A percentile compares a stretch with the other conserved stretches of the same genome.
These are phyloP conservation scores for Raphanus sativus DNA, from an alignment of 345 rosid genomes.

Conservation along the genomic window DNA sequence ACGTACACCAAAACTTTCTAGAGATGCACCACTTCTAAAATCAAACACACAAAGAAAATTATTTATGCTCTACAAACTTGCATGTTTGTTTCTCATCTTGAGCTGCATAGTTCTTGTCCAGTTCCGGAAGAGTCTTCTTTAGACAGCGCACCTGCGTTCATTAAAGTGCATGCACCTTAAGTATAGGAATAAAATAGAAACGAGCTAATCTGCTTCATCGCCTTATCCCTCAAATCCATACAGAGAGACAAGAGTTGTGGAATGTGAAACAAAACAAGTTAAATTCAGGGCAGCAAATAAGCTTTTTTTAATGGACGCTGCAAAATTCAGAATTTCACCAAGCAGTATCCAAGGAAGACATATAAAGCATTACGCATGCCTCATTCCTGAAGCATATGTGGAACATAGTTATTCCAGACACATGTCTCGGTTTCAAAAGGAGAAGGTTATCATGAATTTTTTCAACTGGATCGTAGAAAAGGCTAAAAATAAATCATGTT, in stretches of 20 bases:
- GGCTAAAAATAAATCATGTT: background rate
- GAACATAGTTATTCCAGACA: slow-evolving; percentile 9
- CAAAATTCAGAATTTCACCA: background rate
- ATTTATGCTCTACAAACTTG: slow-evolving; percentile 34
- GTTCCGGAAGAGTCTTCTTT: slow-evolving; percentile 49
- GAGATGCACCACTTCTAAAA: background rate
- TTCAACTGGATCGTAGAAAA: background rate
- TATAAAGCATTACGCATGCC: background rate
- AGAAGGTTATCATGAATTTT: background rate
- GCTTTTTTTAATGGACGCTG: background rate
- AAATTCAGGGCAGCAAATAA: background rate
- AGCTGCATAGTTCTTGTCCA: slow-evolving; percentile 82
- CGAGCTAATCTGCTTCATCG: background rate
- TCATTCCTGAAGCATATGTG: background rate
- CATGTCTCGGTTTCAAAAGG: background rate
- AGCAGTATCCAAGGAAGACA: background rate
- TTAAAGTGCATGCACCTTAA: slow-evolving; percentile 1
- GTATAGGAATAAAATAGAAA: background rate
- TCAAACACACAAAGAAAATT: background rate
- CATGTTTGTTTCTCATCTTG: slow-evolving; percentile 71
- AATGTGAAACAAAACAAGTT: slow-evolving; percentile 10
- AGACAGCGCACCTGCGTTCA: slow-evolving; percentile 57
- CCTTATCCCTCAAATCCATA: background rate
- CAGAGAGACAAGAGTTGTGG: background rate
- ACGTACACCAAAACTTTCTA: background rate